A percentile compares a stretch with the other conserved stretches of the same genome.
Conservation (phyloP, 2,329 filamentous ascomycete genomes). For the Kalaharituber pfeilii region DNA sequence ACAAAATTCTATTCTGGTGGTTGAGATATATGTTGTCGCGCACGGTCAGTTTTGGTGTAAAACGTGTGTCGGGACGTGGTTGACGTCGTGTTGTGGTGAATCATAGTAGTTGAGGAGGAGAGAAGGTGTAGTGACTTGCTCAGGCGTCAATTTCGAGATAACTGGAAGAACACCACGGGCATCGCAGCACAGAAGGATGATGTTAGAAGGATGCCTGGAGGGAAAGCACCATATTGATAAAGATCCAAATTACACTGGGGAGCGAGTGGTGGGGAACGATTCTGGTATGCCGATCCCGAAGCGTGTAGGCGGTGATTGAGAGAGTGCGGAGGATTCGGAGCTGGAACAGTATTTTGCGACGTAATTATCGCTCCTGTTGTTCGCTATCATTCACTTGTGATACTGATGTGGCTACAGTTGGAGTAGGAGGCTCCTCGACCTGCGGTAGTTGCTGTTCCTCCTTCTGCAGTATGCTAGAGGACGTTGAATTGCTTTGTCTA, state of each 20-base stretch:
- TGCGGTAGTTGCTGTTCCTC: not conserved
- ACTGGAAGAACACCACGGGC: conserved; percentile 92
- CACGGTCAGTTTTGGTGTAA: too few relatives aligned
- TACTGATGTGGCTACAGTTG: not conserved
- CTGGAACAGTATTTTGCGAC: not conserved
- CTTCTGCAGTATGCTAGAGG: not conserved
- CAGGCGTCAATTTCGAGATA: conserved; percentile 86
- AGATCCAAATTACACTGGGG: too few relatives aligned
- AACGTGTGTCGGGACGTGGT: too few relatives aligned
- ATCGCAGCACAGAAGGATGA: conserved; percentile 95
- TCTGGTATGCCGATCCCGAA: too few relatives aligned
- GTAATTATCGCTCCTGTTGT: not conserved
- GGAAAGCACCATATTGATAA: too few relatives aligned
- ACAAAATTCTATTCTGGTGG: too few relatives aligned
- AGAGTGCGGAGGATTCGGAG: conserved; percentile 20
- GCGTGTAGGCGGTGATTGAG: too few relatives aligned
- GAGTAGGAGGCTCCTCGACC: not conserved
- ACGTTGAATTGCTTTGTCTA: conserved; percentile 27
- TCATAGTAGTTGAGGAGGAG: too few relatives aligned
- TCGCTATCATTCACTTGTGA: not conserved
- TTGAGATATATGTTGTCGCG: too few relatives aligned
- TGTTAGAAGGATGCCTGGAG: conserved; percentile 79
- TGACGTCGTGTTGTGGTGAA: too few relatives aligned
- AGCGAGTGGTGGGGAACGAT: too few relatives aligned
- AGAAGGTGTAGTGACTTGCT: too few relatives aligned